Evolutionary conservation across 176 grass and related monocot genomes (phyloP).

Genomic region (Oryza officinalis): DNA sequence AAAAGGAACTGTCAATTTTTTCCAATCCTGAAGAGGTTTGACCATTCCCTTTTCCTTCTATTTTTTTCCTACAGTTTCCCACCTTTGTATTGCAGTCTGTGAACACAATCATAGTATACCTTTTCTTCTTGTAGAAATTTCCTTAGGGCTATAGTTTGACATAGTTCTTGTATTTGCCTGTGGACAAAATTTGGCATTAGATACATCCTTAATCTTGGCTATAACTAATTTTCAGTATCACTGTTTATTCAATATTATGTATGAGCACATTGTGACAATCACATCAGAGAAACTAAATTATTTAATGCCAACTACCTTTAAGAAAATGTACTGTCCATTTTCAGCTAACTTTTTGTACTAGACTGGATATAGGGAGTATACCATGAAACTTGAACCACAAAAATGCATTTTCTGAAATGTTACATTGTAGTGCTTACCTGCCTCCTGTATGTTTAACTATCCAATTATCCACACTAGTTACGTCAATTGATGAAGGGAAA

Average conservation of each 20-base stretch:
- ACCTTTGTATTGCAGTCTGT: slow-evolving; percentile 1
- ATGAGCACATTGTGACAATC: background rate
- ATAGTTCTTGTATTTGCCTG: background rate
- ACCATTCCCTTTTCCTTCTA: background rate
- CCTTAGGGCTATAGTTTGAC: background rate
- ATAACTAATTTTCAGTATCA: background rate
- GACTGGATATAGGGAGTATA: background rate
- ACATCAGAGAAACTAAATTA: background rate
- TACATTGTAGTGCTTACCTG: background rate
- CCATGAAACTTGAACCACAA: background rate
- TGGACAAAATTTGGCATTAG: background rate
- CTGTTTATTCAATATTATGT: background rate
- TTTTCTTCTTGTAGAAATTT: background rate
- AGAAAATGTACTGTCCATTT: background rate
- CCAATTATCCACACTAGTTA: background rate
- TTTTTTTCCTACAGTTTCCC: background rate
- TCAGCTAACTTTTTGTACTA: background rate
- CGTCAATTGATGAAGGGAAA: too few relatives aligned
- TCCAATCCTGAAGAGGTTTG: slow-evolving; percentile 76
- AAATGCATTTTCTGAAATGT: background rate
- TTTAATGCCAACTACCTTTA: background rate
- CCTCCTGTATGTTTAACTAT: background rate
- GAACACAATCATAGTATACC: background rate
- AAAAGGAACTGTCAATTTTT: slow-evolving; percentile 68
- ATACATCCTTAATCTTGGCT: background rate